Base-by-base conservation (phyloP, 768 basidiomycete species). In the Amanita rubescens region DNA sequence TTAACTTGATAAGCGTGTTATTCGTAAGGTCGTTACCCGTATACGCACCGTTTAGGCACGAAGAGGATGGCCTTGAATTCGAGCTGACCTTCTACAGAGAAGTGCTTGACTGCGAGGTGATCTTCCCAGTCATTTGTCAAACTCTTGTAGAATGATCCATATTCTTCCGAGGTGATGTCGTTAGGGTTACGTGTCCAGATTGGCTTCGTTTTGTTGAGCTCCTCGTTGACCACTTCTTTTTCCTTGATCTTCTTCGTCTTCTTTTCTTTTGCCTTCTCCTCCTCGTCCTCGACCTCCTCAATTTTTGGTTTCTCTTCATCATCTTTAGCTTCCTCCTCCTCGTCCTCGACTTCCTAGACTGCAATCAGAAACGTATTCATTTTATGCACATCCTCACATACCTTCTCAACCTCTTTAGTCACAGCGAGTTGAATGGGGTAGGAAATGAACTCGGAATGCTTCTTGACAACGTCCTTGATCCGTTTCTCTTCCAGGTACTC, bases 121-220 rank as follows among this genome's bases (percentile, higher is more conserved):
- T 99, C 96, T 70, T 99, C 96, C 96, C 96, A 99, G 73, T 99
- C 96, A 71, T 99, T 99, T 63, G 90, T 90, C 73, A 99, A 83
- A 70, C 90, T 93, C 84, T 99, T 99, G 85, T 99, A 99, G 84
- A 99, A 99, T 32, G 93, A 72, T 51, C 67, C 85, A 68, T 99
- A 99, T 71, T 98, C 96, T 64, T 99, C 96, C 19, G 78, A 59
- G 30, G 85, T 89, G 71, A 99, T 96, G 30, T 98, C 95, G 57
- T 78, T 77, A 57, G 96, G 96, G 73, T 97, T 97, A 67, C 96
- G 90, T 56, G 95, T 99, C 95, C 95, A 99, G 71, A 99, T 89
- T 57, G 95, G 96, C 77, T 99, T 99, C 58, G 94, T 97, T 85
- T 97, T 98, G 88, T 98, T 98, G 63, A 99, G 87, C 76, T 98